Evolutionary conservation across 2,329 filamentous ascomycete species (phyloP).

Genomic region (Colletotrichum truncatum): DNA sequence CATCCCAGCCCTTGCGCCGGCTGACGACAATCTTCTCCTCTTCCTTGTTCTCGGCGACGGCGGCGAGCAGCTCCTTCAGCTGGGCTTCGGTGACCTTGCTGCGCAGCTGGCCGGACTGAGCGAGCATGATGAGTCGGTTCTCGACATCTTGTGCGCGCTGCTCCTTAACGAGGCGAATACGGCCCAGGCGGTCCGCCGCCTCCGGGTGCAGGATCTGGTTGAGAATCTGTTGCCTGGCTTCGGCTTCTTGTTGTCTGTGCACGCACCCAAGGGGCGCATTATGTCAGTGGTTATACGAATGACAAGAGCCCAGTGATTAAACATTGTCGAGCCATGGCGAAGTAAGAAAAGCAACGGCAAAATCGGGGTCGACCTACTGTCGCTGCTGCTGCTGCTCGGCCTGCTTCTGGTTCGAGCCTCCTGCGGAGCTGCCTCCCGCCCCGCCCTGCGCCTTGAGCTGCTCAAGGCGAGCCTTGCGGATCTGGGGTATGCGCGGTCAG

Average conservation of each 20-base stretch:
- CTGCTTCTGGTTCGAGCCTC: constrained; percentile 65
- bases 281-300: too few relatives aligned
- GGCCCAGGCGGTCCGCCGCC: constrained; percentile 89
- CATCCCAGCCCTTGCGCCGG: constrained; percentile 84
- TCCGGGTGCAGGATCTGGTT: constrained; percentile 94
- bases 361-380: constrained; percentile 39
- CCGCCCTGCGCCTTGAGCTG: constrained; percentile 83
- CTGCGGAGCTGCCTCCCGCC: constrained; percentile 54
- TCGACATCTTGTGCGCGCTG: constrained; percentile 90
- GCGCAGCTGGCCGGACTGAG: constrained; percentile 85
- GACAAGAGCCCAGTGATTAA: too few relatives aligned
- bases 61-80: constrained; percentile 89
- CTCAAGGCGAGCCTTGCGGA: constrained; percentile 89
- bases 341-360: neutral
- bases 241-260: constrained; percentile 60
- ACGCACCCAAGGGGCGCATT: too few relatives aligned
- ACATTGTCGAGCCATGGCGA: too few relatives aligned
- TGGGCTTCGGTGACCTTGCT: constrained; percentile 91
- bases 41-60: constrained; percentile 81
- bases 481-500: constrained; percentile 59
- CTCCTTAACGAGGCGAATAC: constrained; percentile 96
- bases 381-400: constrained; percentile 62
- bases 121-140: constrained; percentile 91
- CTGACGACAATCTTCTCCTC: constrained; percentile 89
- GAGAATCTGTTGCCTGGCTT: constrained; percentile 81